phyloP scores from a whole-genome alignment of 2,329 filamentous ascomycete species.

The Penicillium sp. region DNA sequence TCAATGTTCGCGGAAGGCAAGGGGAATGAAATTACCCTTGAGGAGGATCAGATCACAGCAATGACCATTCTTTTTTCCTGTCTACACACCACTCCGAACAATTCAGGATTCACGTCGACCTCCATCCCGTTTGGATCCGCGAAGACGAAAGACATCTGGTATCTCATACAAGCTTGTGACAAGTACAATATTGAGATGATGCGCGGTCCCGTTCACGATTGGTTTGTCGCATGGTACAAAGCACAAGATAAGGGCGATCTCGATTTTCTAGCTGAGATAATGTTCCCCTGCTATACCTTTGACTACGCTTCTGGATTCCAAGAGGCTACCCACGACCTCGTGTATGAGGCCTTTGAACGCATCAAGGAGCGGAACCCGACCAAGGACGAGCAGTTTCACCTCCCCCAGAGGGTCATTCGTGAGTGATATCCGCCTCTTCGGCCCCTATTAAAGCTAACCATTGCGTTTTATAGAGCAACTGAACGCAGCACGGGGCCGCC shows the following conservation, averaged over 20 bases:
- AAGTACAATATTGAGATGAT: constrained; percentile 5
- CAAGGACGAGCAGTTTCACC: neutral
- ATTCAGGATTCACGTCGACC: no score
- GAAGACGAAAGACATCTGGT: neutral
- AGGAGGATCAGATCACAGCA: neutral
- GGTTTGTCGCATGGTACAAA: constrained; percentile 6
- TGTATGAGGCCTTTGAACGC: neutral
- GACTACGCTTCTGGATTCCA: constrained; percentile 2
- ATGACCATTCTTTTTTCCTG: neutral
- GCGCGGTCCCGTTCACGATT: neutral
- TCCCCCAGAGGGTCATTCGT: constrained; percentile 9
- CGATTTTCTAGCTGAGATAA: neutral
- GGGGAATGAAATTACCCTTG: neutral
- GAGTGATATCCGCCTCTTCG: neutral
- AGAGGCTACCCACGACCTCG: neutral
- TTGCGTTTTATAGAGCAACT: constrained; percentile 6
- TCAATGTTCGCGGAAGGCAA: neutral
- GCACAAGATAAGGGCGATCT: neutral
- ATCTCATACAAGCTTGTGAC: neutral
- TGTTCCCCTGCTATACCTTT: constrained; percentile 12
- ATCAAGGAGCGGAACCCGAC: constrained; percentile 15
- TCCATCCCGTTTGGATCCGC: neutral
- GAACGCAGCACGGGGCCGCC: constrained; percentile 11
- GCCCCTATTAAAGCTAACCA: no score
- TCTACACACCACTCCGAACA: neutral